These are phyloP conservation scores for Aspergillus pseudoglaucus DNA, from an alignment of 2,329 filamentous ascomycete genomes.

Conservation along the genomic window DNA sequence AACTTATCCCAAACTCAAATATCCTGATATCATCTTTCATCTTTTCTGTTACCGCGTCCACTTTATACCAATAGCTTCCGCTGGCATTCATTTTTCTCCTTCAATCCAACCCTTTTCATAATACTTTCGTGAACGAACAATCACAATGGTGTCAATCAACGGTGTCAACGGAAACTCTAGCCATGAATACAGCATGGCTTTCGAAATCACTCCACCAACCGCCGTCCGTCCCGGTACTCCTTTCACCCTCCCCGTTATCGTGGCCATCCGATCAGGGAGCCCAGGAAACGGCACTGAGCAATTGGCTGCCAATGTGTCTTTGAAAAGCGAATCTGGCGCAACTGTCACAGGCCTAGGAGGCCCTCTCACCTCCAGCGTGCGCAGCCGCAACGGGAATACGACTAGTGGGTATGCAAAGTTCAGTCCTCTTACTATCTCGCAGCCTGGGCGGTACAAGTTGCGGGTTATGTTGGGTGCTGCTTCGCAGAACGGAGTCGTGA, in stretches of 20 bases:
- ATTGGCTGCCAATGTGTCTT: slow-evolving; percentile 21
- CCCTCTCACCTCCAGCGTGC: slow-evolving; percentile 26
- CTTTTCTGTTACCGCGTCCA: neutral
- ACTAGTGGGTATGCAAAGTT: slow-evolving; percentile 26
- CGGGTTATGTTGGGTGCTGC: slow-evolving; percentile 26
- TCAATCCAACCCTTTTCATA: too few relatives aligned
- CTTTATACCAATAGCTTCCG: too few relatives aligned
- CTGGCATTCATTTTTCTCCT: too few relatives aligned
- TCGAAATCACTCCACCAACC: slow-evolving; percentile 23
- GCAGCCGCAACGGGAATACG: slow-evolving; percentile 23
- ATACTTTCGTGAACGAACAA: neutral
- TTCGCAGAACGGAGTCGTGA: slow-evolving; percentile 21
- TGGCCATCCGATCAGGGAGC: slow-evolving; percentile 21
- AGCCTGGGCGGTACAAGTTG: slow-evolving; percentile 24
- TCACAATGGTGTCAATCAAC: slow-evolving; percentile 10
- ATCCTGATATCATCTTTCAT: neutral
- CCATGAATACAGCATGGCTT: slow-evolving; percentile 24
- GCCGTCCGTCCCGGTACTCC: slow-evolving; percentile 18
- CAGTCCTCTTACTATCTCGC: slow-evolving; percentile 23
- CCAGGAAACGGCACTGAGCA: slow-evolving; percentile 15
- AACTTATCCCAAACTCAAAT: neutral
- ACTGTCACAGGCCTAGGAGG: slow-evolving; percentile 18
- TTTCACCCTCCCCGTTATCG: slow-evolving; percentile 26
- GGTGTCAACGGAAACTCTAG: slow-evolving; percentile 10
- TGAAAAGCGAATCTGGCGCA: slow-evolving; percentile 22